Evolutionary conservation across 257 asterid species (phyloP), one percentile per base, ranked within the genome.

Genomic region (Striga asiatica): DNA sequence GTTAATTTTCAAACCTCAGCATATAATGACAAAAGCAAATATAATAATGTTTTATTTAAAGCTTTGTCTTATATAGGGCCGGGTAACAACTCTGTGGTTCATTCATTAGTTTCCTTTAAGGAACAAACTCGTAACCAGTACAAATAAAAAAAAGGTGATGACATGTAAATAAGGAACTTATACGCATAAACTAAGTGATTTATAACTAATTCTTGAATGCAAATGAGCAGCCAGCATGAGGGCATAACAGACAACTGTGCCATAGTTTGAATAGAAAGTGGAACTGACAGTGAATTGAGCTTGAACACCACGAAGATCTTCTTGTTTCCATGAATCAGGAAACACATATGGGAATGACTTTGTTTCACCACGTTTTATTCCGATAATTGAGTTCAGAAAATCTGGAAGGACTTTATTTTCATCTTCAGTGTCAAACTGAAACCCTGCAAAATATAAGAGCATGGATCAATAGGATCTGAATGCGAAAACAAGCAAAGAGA

Each of bases 361-460:
- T 28, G 78, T 78, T 77, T 84, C 96, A 34, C 84, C 95, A 53
- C 80, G 73, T 62, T 80, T 74, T 48, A 82, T 80, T 58, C 94
- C 97, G 58, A 67, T 38, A 50, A 87, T 66, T 3, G 92, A 69
- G 54, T 78, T 75, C 45, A 79, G 64, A 66, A 91, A 91, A 61
- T 84, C 95, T 8, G 97, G 94, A 66, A 91, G 92, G 48, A 91
- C 88, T 64, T 62, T 79, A 65, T 84, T 82, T 48, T 83, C 98
- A 64, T 91, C 94, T 69, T 91, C 98, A 9, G 98, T 82, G 71
- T 87, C 98, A 67, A 91, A 87, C 64, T 79, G 93, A 66, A 91
- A 91, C 66, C 94, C 95, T 91, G 89, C 35, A 58, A 67, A 46
- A 45, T 37, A 57, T 12, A 7, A 38, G 51, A n/a, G 8, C 28